Evolutionary conservation across 768 basidiomycete genomes (phyloP), one percentile per base, ranked within the genome.

Genomic region (Tremella fuciformis): DNA sequence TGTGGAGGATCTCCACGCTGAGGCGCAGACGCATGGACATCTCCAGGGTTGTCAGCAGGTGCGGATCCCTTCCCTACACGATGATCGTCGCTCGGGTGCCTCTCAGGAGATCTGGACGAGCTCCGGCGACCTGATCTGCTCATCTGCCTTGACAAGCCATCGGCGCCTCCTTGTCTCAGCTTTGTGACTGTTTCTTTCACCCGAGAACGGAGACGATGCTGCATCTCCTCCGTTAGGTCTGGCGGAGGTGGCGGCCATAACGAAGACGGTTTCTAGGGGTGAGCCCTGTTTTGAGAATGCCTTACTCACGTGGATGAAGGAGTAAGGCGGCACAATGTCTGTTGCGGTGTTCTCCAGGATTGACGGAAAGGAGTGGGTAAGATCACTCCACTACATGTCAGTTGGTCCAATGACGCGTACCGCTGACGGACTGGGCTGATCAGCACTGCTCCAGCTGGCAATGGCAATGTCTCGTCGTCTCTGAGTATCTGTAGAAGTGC

Each of bases 311-410:
- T 77, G 78, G 3, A 78, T 70, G 67, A 79, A 78, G 18, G 77
- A 74, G 59, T 76, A 79, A 0, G 77, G 77, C 3, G 78, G 79
- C 22, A 69, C 64, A 75, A 93, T 81, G 66, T 94, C 91, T 51
- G 91, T 91, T 2, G 83, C 81, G 1, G 89, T 91, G 74, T 98
- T 97, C 39, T 81, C 79, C 68, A 89, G 83, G 47, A 93, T 83
- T 66, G 88, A 91, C 0, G 91, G 89, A 76, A 98, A 97, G 0
- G 89, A 92, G 75, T 98, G 96, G 0, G 90, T 93, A n/a, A 98
- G 78, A 76, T 91, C 88, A 13, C 70, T 69, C 75, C 75, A 76
- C 75, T 76, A 41, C n/a, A 22, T 9, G 26, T 44, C 51, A 41
- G 60, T 50, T 59, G 60, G 39, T 16, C 21, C 3, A 24, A 9